Evolutionary conservation across 257 asterid genomes (phyloP).

Genomic region (Scutellaria minor): DNA sequence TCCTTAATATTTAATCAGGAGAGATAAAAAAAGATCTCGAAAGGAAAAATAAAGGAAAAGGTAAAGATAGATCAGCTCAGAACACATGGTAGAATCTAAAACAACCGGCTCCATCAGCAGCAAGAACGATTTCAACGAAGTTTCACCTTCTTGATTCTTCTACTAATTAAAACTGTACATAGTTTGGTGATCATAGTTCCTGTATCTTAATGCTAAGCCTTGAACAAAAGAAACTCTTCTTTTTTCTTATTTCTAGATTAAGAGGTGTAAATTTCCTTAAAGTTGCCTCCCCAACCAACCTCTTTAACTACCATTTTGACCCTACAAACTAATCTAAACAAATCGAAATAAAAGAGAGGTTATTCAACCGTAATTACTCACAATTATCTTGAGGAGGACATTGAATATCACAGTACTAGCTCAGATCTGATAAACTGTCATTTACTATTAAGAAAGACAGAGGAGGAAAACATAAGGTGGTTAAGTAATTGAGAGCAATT

Average conservation of each 20-base stretch:
- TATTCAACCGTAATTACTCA: background rate
- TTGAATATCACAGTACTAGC: constrained; percentile 19
- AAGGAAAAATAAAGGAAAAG: background rate
- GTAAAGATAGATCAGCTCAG: background rate
- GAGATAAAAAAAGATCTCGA: background rate
- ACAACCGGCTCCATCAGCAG: background rate
- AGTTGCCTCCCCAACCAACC: constrained; percentile 27
- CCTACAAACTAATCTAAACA: background rate
- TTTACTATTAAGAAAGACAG: background rate
- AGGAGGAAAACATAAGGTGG: constrained; percentile 15
- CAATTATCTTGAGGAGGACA: constrained; percentile 12
- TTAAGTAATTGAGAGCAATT: constrained; percentile 38
- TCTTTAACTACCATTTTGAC: constrained; percentile 25
- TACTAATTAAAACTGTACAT: constrained; percentile 16
- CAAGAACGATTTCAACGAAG: background rate
- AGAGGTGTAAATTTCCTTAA: constrained; percentile 21
- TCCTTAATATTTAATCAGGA: background rate
- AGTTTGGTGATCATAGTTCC: constrained; percentile 4
- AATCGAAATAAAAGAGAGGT: background rate
- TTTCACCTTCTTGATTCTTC: constrained; percentile 1
- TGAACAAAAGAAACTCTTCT: background rate
- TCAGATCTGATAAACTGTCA: background rate
- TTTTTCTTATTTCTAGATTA: background rate
- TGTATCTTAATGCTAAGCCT: constrained; percentile 16
- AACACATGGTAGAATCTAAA: too few relatives aligned